Evolutionary conservation across 1,284 basidiomycete genomes (phyloP), one percentile per base, ranked within the genome.

Genomic region (Leccinum subrobustum): DNA sequence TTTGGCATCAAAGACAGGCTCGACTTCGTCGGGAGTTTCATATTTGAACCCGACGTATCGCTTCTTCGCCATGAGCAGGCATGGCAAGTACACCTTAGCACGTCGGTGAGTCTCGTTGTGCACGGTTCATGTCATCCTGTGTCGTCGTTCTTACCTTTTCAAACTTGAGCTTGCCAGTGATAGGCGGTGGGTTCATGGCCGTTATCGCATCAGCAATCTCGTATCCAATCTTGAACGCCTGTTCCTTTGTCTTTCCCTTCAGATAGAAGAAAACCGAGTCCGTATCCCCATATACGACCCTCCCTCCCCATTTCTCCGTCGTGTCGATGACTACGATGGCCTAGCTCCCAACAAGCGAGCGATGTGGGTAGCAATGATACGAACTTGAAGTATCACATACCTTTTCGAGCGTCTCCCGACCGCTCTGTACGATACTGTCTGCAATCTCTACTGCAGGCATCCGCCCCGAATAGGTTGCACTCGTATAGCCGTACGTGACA

Each of bases 381-480:
- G 5, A 25, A 6, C 8, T 39, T 25, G 6, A 57, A 9, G 4
- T 2, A 14, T 8, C 4, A 65, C 74, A 8, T 39, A 91, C 94
- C 83, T 95, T 94, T 75, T 98, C 96, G 18, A 99, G 79, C 0
- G 95, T 98, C 76, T 98, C 96, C 42, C 96, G 82, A 2, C 96
- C 96, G 20, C 87, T 95, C 76, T 98, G 96, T 0, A 99, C 96
- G 65, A 99, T 98, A 59, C 94, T 94, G 71, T 99, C 96, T 0
- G 96, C 97, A 44, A 99, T 93, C 77, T 98, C 96, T 18, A 98
- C 96, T 20, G 93, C 95, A 18, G 97, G 96, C 97, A 99, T 99
- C 53, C 96, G 83, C 3, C 97, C 96, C 16, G 95, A 98, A 70
- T 88, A 98, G 2, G 91, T 91, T 1, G 96, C 96, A 61, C 89